These are phyloP conservation scores for Scolecobasidium constrictum DNA, from an alignment of 2,329 filamentous ascomycete species.

Conservation along the genomic window DNA sequence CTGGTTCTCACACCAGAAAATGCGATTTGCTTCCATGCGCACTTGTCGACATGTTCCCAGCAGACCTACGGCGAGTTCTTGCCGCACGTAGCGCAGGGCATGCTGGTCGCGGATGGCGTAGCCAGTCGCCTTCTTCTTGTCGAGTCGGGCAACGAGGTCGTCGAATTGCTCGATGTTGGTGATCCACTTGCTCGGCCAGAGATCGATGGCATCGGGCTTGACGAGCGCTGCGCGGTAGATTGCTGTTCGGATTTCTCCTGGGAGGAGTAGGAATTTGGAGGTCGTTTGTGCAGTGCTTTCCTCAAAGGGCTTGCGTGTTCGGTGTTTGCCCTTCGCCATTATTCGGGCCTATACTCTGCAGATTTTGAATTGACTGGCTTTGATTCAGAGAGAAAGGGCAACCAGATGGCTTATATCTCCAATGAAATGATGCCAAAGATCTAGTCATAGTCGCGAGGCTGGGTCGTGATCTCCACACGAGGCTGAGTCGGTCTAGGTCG, in stretches of 20 bases:
- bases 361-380: too few relatives aligned
- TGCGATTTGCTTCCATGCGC: not conserved
- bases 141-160: not conserved
- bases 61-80: constrained; percentile 1
- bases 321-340: too few relatives aligned
- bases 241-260: constrained; percentile 1
- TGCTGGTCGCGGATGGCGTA: not conserved
- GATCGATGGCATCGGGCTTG: constrained; percentile 2
- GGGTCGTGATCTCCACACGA: too few relatives aligned
- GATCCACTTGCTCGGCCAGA: constrained; percentile 1
- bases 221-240: constrained; percentile 6
- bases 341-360: too few relatives aligned
- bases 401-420: too few relatives aligned
- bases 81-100: not conserved
- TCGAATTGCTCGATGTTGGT: not conserved
- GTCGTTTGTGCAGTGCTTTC: too few relatives aligned
- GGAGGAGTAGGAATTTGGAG: constrained; percentile 1
- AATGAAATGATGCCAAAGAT: too few relatives aligned
- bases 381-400: too few relatives aligned
- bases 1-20: constrained; percentile 2
- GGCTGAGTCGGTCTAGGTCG: too few relatives aligned
- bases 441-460: too few relatives aligned
- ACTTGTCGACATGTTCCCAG: constrained; percentile 1
- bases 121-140: not conserved
- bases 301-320: too few relatives aligned